Evolutionary conservation across 2,329 filamentous ascomycete genomes (phyloP).

Genomic region (Ceratocystis lukuohia): DNA sequence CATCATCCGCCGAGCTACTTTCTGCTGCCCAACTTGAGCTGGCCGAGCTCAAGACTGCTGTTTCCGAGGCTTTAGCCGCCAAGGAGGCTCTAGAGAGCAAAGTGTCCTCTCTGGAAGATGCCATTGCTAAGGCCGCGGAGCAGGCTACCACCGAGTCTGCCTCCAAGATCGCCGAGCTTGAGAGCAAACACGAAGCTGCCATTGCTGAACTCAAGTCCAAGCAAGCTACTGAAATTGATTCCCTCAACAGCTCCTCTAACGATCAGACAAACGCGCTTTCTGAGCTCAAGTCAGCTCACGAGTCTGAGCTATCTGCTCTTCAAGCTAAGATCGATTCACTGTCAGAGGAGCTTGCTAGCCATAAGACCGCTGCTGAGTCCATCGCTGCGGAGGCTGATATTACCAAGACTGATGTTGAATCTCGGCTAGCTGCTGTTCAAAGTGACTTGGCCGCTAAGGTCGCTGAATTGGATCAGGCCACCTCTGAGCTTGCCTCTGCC

Average conservation of each 20-base stretch:
- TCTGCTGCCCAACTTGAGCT: conserved; percentile 38
- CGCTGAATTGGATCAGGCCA: conserved; percentile 30
- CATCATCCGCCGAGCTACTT: conserved; percentile 39
- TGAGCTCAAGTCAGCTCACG: conserved; percentile 37
- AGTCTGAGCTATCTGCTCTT: conserved; percentile 35
- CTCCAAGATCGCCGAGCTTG: conserved; percentile 31
- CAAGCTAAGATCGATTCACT: conserved; percentile 36
- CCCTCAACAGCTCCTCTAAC: conserved; percentile 23
- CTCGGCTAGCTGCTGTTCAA: conserved; percentile 28
- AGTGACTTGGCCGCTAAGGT: conserved; percentile 26
- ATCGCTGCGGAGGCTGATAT: conserved; percentile 36
- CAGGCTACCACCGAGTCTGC: conserved; percentile 34
- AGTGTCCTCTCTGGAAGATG: conserved; percentile 36
- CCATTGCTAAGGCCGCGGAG: conserved; percentile 40
- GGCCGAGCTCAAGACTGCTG: conserved; percentile 36
- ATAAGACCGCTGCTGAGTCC: conserved; percentile 36
- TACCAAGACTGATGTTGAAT: conserved; percentile 36
- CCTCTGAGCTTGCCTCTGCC: conserved; percentile 30
- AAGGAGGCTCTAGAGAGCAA: conserved; percentile 38
- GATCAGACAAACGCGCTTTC: conserved; percentile 33
- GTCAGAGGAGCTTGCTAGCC: conserved; percentile 38
- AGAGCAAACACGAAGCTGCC: conserved; percentile 35
- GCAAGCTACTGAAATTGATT: conserved; percentile 32
- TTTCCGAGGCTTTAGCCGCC: conserved; percentile 35
- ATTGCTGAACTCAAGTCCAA: conserved; percentile 28